Evolutionary conservation across 305 asterid genomes (phyloP).

Genomic region (Fraxinus greggii): DNA sequence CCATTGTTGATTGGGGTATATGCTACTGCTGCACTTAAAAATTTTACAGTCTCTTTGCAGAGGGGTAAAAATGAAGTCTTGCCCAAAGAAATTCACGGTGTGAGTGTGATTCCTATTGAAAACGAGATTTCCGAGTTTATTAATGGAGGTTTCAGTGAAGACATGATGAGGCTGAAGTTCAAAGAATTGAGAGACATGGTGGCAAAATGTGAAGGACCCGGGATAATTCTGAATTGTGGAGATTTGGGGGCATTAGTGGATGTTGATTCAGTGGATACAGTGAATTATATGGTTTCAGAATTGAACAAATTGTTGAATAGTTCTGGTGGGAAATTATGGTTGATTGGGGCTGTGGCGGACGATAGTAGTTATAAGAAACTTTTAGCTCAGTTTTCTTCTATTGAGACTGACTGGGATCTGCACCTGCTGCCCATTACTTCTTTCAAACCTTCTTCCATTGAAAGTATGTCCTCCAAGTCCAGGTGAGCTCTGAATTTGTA

Average conservation of each 20-base stretch:
- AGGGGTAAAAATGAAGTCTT: conserved; percentile 49
- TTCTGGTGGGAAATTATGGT: conserved; percentile 55
- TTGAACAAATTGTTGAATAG: conserved; percentile 51
- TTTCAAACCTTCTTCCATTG: conserved; percentile 35
- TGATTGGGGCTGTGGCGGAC: conserved; percentile 59
- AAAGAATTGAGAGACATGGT: conserved; percentile 45
- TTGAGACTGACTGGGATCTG: conserved; percentile 74
- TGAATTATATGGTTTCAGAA: conserved; percentile 41
- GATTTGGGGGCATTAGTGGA: conserved; percentile 60
- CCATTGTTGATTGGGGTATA: conserved; percentile 69
- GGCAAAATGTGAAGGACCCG: conserved; percentile 43
- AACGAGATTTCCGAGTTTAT: conserved; percentile 50
- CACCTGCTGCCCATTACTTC: conserved; percentile 71
- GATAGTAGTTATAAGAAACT: conserved; percentile 56
- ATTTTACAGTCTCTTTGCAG: conserved; percentile 44
- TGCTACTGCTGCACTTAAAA: conserved; percentile 52
- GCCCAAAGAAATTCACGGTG: conserved; percentile 53
- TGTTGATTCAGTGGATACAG: conserved; percentile 37
- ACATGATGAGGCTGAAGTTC: conserved; percentile 47
- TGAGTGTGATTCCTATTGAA: conserved; percentile 47
- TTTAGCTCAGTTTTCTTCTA: conserved; percentile 50
- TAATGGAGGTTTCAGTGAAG: conserved; percentile 38
- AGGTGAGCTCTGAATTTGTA: conserved; percentile 46
- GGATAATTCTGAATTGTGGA: conserved; percentile 56
- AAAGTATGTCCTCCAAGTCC: conserved; percentile 56